These are phyloP conservation scores for Zhuliangozyma parablackwelliae DNA, from an alignment of 1,139 yeast species.

Conservation along the genomic window DNA sequence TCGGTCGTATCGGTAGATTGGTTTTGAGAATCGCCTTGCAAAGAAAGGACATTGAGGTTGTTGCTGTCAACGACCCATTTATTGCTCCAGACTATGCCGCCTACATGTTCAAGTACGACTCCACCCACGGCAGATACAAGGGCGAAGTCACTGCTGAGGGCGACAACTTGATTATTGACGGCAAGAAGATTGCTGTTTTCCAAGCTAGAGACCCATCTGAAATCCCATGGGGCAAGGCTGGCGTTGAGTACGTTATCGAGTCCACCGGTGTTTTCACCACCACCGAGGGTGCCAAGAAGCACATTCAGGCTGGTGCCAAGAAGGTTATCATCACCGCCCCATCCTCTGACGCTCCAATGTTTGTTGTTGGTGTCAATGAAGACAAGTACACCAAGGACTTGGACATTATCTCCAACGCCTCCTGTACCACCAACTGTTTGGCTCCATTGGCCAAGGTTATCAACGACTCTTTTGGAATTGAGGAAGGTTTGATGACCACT, in stretches of 20 bases:
- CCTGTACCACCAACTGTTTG: constrained; percentile 88
- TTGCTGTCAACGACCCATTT: constrained; percentile 82
- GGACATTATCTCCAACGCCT: constrained; percentile 76
- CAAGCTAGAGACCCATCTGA: constrained; percentile 74
- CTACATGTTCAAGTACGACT: constrained; percentile 85
- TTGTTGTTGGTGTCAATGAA: constrained; percentile 78
- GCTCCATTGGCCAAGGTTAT: constrained; percentile 85
- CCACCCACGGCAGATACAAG: constrained; percentile 74
- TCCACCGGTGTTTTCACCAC: constrained; percentile 89
- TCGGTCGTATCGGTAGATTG: constrained; percentile 87
- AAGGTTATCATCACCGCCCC: constrained; percentile 88
- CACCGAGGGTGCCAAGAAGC: constrained; percentile 72
- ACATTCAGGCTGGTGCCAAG: constrained; percentile 83
- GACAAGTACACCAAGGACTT: constrained; percentile 68
- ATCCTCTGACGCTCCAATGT: constrained; percentile 85
- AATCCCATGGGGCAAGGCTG: constrained; percentile 78
- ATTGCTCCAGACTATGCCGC: constrained; percentile 80
- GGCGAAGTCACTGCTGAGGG: constrained; percentile 65
- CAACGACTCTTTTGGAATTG: constrained; percentile 75
- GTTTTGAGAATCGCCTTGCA: constrained; percentile 73
- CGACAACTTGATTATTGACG: constrained; percentile 58
- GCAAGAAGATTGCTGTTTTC: constrained; percentile 63
- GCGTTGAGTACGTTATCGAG: constrained; percentile 78
- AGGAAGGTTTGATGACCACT: constrained; percentile 88
- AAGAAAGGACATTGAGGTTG: constrained; percentile 70